A percentile compares a stretch with the other conserved stretches of the same genome.
phyloP scores from a whole-genome alignment of 192 early-diverging fungal species.

The Coemansia sp. region DNA sequence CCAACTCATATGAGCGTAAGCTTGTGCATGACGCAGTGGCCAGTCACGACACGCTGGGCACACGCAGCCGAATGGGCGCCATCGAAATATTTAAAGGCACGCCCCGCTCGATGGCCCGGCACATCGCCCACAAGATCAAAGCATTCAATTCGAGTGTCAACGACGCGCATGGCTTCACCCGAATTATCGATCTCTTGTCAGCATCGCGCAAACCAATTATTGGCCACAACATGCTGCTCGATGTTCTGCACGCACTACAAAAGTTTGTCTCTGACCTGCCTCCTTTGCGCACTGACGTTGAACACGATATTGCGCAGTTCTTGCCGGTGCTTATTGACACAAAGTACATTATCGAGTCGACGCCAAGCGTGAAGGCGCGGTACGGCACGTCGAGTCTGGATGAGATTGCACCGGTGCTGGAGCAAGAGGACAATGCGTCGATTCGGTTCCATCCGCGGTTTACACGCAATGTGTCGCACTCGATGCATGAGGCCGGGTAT shows the following conservation, averaged over 20 bases:
- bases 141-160: conserved; percentile 50
- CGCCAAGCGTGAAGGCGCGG: conserved; percentile 27
- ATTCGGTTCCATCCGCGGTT: conserved; percentile 57
- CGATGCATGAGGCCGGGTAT: conserved; percentile 88
- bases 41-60: conserved; percentile 47
- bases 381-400: conserved; percentile 45
- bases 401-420: conserved; percentile 41
- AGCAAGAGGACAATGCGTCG: conserved; percentile 6
- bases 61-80: conserved; percentile 29
- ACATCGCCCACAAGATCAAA: conserved; percentile 21
- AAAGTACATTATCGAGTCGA: conserved; percentile 53
- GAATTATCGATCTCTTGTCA: conserved; percentile 75
- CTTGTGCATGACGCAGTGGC: conserved; percentile 77
- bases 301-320: conserved; percentile 55
- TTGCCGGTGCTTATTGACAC: conserved; percentile 56
- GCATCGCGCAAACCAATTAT: conserved; percentile 73
- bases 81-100: conserved; percentile 50
- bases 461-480: conserved; percentile 47
- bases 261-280: conserved; percentile 78
- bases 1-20: conserved; percentile 66
- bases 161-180: conserved; percentile 66
- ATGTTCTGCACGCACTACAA: conserved; percentile 77
- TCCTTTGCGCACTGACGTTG: conserved; percentile 66
- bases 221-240: conserved; percentile 88
- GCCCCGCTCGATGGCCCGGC: conserved; percentile 32